Percentiles rank a stretch among this genome's conserved stretches.
Conservation (phyloP, 805 yeast species). For the Zygosaccharomyces rouxii region DNA sequence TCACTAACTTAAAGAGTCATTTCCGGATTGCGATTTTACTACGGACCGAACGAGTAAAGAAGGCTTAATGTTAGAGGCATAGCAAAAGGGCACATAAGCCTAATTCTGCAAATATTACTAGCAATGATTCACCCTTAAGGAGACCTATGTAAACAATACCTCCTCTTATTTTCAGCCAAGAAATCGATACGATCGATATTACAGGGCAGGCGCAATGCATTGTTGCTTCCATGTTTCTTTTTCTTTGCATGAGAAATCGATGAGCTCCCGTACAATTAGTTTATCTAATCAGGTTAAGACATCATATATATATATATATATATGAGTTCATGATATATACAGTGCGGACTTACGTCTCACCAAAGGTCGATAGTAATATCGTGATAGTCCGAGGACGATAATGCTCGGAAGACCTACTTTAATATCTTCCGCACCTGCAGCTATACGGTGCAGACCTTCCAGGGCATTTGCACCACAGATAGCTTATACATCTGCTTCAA, state of each 20-base stretch:
- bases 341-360: too few relatives aligned
- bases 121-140: neutral
- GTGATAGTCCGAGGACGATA: neutral
- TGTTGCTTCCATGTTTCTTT: neutral
- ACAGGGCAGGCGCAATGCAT: neutral
- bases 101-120: neutral
- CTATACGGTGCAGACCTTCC: constrained; percentile 12
- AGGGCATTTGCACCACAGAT: constrained; percentile 11
- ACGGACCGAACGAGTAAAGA: neutral
- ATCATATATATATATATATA: neutral
- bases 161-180: neutral
- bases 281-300: neutral
- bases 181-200: neutral
- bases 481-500: constrained; percentile 5
- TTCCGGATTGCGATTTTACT: neutral
- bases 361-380: too few relatives aligned
- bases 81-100: neutral
- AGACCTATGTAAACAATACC: neutral
- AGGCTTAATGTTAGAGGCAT: neutral
- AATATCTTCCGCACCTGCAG: constrained; percentile 2
- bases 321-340: too few relatives aligned
- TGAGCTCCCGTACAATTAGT: neutral
- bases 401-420: constrained; percentile 10
- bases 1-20: neutral
- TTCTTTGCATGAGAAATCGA: neutral